Base-by-base conservation (phyloP, 23 red algal species). In the Gracilaria gracilis region DNA sequence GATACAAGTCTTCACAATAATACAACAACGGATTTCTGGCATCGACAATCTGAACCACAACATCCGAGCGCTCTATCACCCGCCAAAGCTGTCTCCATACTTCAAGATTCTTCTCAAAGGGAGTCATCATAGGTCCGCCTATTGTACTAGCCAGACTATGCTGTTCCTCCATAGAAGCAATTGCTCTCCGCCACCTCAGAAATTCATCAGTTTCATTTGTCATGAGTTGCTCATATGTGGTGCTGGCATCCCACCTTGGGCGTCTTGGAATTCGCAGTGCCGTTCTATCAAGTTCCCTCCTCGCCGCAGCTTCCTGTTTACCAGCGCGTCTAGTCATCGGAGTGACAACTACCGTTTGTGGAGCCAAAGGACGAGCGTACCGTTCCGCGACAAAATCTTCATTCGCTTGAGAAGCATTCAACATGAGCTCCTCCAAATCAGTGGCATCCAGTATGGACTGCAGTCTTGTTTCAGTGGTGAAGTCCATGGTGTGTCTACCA, bases 71-170 rank as follows among this genome's bases (percentile, higher is more conserved):
- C 78, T 99, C 97, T 0, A 99, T 82, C 36, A 99, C 97, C 20
- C 97, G 89, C 97, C 97, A 99, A 64, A 99, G 89, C 75, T 99
- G 97, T 46, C 97, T 74, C 97, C 97, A 99, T 28, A 99, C 83
- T 75, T 99, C 82, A 47, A 99, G 62, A 42, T 99, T 99, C 85
- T 99, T 99, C 86, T 99, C 97, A 91, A 94, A 99, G 3, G 97
- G 97, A 11, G 97, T 99, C 53, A 99, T 61, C 81, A 77, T 65
- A 0, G 57, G 27, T 33, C 93, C 86, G 14, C 59, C 64, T 48
- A 74, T 80, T 47, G 64, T 75, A 27, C 35, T 49, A 21, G 73
- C 82, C 50, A 83, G 25, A 49, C 53, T 59, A 53, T 61, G 75
- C n/a, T 91, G 65, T 39, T 94, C 86, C 57, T 99, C 97, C 0